Base-by-base conservation (phyloP, 2,329 filamentous ascomycete species). In the Dactylellina cionopaga region DNA sequence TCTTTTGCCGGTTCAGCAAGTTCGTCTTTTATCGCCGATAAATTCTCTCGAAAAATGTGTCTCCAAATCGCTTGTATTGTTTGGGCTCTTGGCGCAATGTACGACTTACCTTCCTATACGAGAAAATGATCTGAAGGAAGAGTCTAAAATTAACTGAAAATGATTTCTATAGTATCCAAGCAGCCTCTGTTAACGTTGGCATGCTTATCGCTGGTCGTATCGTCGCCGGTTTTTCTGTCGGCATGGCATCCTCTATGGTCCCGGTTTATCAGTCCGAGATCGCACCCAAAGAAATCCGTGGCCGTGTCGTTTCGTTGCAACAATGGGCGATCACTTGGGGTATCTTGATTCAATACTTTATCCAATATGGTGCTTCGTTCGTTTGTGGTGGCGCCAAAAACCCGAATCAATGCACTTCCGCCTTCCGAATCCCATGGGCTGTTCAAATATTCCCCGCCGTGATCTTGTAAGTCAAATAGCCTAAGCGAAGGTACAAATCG, bases 291-390 rank as follows among this genome's bases (percentile, higher is more conserved):
- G 84, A 85, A 75, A 84, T 84, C 58, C 83, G 85, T 56, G 88
- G 88, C 5, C 83, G 87, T 9, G 84, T 89, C 1, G 86, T 90
- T 13, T 85, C 85, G 1, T 80, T 89, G 2, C 88, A 91, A 76
- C 88, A 90, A 78, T 89, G 87, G 86, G 88, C 87, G 25, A 90
- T 91, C 43, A 90, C 88, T 1, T 89, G 87, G 86, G 88, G 88
- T 49, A 89, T 90, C 59, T 77, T 89, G 13, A 88, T 89, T 49
- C 86, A 88, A 75, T 89, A 85, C 79, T 88, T 89, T 78, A 86
- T 90, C 75, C 86, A 88, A 75, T 90, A 90, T 76, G 87, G 87
- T 22, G 84, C 83, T 10, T 85, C 85, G 1, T 84, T 84, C 75
- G 81, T 86, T 37, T 84, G 84, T 46, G 84, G 83, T 13, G 84